phyloP scores from a whole-genome alignment of 106 monocot genomes.

The Posidonia australis region DNA sequence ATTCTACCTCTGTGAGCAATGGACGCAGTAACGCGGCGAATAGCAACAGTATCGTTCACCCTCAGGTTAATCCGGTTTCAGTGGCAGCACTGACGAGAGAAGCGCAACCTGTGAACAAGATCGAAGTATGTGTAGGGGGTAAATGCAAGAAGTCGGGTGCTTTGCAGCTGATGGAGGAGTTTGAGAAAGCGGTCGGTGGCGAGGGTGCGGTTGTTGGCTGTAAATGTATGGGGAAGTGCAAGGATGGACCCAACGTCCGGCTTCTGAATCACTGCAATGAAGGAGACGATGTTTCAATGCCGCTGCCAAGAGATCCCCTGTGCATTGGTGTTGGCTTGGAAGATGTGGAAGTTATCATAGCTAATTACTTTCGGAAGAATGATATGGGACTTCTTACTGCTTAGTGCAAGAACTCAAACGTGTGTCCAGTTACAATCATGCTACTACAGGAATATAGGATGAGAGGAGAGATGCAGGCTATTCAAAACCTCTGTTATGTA shows the following conservation, averaged over 20 bases:
- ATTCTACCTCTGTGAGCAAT: neutral
- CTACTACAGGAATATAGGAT: too few species aligned
- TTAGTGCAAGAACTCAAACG: too few species aligned
- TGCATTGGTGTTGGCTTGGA: conserved; percentile 83
- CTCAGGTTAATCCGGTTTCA: neutral
- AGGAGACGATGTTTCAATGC: neutral
- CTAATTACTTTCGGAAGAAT: conserved; percentile 37
- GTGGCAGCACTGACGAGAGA: neutral
- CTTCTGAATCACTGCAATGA: conserved; percentile 9
- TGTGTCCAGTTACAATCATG: too few species aligned
- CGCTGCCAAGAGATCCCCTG: conserved; percentile 24
- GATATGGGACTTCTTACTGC: conserved; percentile 14
- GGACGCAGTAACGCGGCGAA: neutral
- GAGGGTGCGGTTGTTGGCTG: conserved; percentile 71
- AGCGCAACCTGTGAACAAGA: conserved; percentile 15
- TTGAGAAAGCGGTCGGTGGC: conserved; percentile 43
- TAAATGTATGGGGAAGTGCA: conserved; percentile 99
- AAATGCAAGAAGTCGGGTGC: conserved; percentile 82
- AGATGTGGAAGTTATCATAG: conserved; percentile 51
- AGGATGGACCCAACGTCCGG: conserved; percentile 71
- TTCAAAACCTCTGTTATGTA: too few species aligned
- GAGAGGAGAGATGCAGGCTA: too few species aligned
- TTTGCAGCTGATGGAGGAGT: conserved; percentile 46
- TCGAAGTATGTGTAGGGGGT: conserved; percentile 95
- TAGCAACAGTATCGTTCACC: neutral